These are phyloP conservation scores for Begonia fuchsioides DNA, from an alignment of 306 rosid genomes.

Conservation along the genomic window DNA sequence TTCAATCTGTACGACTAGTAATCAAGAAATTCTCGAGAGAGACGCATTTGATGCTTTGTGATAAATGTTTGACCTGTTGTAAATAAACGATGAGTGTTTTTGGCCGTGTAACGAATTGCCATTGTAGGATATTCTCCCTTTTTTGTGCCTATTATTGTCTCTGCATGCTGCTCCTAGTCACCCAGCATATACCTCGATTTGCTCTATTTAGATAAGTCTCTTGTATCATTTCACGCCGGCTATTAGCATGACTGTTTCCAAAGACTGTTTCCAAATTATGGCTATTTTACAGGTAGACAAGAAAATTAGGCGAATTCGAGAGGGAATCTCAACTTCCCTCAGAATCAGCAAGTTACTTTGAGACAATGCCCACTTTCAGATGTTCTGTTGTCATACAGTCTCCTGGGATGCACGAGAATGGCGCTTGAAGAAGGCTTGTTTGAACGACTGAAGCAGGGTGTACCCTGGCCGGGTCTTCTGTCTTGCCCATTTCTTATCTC, in stretches of 20 bases:
- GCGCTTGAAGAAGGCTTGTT: slow-evolving; percentile 9
- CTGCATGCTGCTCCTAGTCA: neutral
- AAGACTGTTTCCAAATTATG: neutral
- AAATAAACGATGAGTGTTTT: slow-evolving; percentile 40
- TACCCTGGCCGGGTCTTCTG: slow-evolving; percentile 38
- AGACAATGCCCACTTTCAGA: slow-evolving; percentile 5
- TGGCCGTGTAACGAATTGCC: neutral
- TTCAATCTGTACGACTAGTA: slow-evolving; percentile 17
- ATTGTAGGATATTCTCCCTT: neutral
- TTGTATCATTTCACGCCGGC: neutral
- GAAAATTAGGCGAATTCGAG: too few species aligned
- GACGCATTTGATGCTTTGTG: slow-evolving; percentile 29
- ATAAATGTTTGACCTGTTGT: slow-evolving; percentile 59
- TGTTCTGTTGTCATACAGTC: slow-evolving; percentile 2
- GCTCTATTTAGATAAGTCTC: neutral
- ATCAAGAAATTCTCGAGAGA: slow-evolving; percentile 39
- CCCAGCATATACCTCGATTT: neutral
- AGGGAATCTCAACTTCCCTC: too few species aligned
- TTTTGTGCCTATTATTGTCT: neutral
- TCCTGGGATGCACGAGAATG: slow-evolving; percentile 28
- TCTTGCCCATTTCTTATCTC: neutral
- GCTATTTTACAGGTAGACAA: too few species aligned
- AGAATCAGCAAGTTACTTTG: neutral
- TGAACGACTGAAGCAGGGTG: slow-evolving; percentile 31
- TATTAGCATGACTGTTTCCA: neutral